phyloP scores from a whole-genome alignment of 1,139 yeast genomes.

The Wickerhamiella infanticola region DNA sequence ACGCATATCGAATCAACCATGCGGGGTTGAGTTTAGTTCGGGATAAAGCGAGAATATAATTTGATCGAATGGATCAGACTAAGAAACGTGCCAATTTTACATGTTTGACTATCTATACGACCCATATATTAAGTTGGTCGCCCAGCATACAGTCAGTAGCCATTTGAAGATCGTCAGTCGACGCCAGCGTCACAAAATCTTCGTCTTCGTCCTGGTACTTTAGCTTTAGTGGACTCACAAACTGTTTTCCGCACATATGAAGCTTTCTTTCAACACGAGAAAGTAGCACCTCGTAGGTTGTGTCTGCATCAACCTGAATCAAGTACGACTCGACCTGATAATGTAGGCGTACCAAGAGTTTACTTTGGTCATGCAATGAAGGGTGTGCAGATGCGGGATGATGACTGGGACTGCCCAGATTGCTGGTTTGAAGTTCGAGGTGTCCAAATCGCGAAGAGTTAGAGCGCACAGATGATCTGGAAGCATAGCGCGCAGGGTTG shows the following conservation, averaged over 20 bases:
- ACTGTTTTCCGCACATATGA: conserved; percentile 28
- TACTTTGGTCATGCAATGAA: not conserved
- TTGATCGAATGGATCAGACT: too few relatives aligned
- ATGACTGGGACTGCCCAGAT: not conserved
- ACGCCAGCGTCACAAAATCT: conserved; percentile 73
- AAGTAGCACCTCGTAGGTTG: conserved; percentile 34
- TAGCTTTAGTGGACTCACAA: conserved; percentile 34
- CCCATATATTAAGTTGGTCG: conserved; percentile 3
- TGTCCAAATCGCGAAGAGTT: not conserved
- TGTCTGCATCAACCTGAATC: conserved; percentile 33
- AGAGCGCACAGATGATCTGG: not conserved
- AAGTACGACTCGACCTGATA: conserved; percentile 31
- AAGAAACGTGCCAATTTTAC: too few relatives aligned
- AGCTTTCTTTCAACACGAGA: conserved; percentile 31
- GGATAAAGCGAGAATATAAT: too few relatives aligned
- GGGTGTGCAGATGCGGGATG: not conserved
- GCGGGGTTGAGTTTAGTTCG: too few relatives aligned
- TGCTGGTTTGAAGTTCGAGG: not conserved
- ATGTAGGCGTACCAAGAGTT: conserved; percentile 37
- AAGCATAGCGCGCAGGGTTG: not conserved
- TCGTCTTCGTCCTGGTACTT: conserved; percentile 93
- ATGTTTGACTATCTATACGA: not conserved
- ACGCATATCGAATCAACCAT: too few relatives aligned
- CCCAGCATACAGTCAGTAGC: conserved; percentile 23
- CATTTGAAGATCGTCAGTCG: conserved; percentile 53